These are phyloP conservation scores for Primulina eburnea DNA, from an alignment of 257 asterid genomes.

Conservation along the genomic window DNA sequence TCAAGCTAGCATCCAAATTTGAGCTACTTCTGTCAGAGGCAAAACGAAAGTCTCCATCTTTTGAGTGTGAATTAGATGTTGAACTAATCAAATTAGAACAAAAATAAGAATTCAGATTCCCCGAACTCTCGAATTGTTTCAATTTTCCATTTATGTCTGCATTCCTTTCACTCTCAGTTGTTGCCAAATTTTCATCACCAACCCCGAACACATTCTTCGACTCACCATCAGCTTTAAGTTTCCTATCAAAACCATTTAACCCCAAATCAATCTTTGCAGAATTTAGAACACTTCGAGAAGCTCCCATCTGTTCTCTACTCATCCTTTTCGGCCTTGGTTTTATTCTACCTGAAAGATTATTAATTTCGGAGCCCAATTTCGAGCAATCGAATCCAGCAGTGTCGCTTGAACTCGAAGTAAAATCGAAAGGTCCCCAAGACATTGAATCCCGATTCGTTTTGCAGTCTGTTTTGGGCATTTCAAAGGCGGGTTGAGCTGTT, in stretches of 20 bases:
- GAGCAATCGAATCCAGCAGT: slow-evolving; percentile 33
- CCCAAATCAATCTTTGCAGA: slow-evolving; percentile 32
- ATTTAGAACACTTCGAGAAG: slow-evolving; percentile 23
- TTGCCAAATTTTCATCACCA: slow-evolving; percentile 21
- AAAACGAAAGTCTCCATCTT: slow-evolving; percentile 23
- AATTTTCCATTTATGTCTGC: slow-evolving; percentile 24
- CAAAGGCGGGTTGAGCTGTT: slow-evolving; percentile 1
- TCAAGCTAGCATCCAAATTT: slow-evolving; percentile 21
- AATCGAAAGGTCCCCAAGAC: slow-evolving; percentile 25
- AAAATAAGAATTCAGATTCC: slow-evolving; percentile 13
- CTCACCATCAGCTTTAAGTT: slow-evolving; percentile 21
- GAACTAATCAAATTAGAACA: slow-evolving; percentile 18
- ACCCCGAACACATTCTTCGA: slow-evolving; percentile 26
- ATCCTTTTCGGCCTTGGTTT: slow-evolving; percentile 56
- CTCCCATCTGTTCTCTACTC: slow-evolving; percentile 45
- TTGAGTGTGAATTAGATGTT: slow-evolving; percentile 10
- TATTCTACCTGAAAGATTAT: slow-evolving; percentile 35
- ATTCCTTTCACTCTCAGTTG: slow-evolving; percentile 22
- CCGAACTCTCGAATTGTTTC: not conserved
- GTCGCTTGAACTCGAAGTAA: slow-evolving; percentile 26
- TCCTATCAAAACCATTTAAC: slow-evolving; percentile 33
- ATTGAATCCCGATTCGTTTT: not conserved
- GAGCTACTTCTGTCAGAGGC: slow-evolving; percentile 31
- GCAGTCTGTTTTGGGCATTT: slow-evolving; percentile 29
- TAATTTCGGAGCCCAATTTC: slow-evolving; percentile 27